Evolutionary conservation across 768 basidiomycete genomes (phyloP).

Genomic region (Daedalea quercina): DNA sequence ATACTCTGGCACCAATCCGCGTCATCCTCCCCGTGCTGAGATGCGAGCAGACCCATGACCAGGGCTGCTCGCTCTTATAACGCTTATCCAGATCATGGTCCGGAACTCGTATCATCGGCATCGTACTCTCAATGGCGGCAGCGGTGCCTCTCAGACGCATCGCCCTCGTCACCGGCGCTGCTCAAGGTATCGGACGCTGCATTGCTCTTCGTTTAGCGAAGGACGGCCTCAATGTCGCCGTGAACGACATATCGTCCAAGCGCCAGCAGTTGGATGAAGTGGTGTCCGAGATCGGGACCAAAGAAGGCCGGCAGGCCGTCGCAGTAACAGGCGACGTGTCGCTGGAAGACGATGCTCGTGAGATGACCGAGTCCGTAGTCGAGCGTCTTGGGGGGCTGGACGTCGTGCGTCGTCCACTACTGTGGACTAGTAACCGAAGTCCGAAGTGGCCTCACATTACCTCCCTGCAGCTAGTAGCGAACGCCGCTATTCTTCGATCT

Average conservation of each 20-base stretch:
- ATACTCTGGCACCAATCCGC: too few relatives aligned
- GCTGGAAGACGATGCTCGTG: conserved; percentile 31
- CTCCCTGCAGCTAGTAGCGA: not conserved
- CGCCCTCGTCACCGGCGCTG: conserved; percentile 23
- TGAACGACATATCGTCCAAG: conserved; percentile 17
- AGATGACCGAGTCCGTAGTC: conserved; percentile 26
- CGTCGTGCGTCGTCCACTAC: conserved; percentile 36
- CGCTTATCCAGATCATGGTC: too few relatives aligned
- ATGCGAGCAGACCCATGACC: too few relatives aligned
- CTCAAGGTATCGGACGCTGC: conserved; percentile 23
- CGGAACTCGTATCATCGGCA: too few relatives aligned
- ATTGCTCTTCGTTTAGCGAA: conserved; percentile 19
- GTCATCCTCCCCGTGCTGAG: too few relatives aligned
- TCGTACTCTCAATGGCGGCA: too few relatives aligned
- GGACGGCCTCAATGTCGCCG: conserved; percentile 16
- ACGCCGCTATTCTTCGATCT: too few relatives aligned
- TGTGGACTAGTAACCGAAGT: too few relatives aligned
- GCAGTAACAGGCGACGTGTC: conserved; percentile 33
- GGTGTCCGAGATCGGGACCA: conserved; percentile 8
- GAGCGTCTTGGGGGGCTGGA: conserved; percentile 35
- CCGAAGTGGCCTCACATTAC: too few relatives aligned
- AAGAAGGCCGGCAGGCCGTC: conserved; percentile 17
- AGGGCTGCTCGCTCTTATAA: too few relatives aligned
- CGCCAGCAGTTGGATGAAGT: conserved; percentile 7
- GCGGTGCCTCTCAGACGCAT: too few relatives aligned